Conservation (phyloP, 2,329 filamentous ascomycete species). For the Colletotrichum sp. region DNA sequence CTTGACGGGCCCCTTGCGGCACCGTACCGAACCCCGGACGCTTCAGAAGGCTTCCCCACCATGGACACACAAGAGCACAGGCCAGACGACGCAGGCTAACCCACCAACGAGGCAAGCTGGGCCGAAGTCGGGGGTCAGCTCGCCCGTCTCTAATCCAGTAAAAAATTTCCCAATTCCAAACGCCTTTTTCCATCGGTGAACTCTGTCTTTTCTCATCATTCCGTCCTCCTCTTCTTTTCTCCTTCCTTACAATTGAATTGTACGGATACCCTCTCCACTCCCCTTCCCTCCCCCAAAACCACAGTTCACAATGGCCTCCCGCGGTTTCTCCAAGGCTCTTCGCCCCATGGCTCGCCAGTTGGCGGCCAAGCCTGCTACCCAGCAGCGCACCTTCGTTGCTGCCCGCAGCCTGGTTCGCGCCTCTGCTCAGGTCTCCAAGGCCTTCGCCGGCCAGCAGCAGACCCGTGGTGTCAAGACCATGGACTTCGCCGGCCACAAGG, state of each 20-base stretch:
- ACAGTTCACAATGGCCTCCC: conserved; percentile 73
- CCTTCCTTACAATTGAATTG: conserved; percentile 24
- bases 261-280: conserved; percentile 30
- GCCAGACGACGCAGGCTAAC: conserved; percentile 15
- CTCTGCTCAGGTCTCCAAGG: conserved; percentile 43
- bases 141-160: conserved; percentile 20
- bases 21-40: conserved; percentile 18
- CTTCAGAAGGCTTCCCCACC: conserved; percentile 17
- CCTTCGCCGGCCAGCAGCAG: conserved; percentile 66
- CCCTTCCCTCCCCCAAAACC: conserved; percentile 36
- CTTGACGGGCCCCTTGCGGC: neutral
- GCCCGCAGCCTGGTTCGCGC: conserved; percentile 61
- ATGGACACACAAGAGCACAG: conserved; percentile 17
- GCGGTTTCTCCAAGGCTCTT: conserved; percentile 73
- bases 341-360: conserved; percentile 70
- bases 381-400: conserved; percentile 68
- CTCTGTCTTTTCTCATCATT: conserved; percentile 19
- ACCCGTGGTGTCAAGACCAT: conserved; percentile 95
- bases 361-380: conserved; percentile 58
- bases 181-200: conserved; percentile 18
- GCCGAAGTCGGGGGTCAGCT: conserved; percentile 24
- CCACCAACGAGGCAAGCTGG: conserved; percentile 19
- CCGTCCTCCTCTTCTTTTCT: conserved; percentile 12
- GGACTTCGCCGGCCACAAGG: conserved; percentile 95
- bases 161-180: conserved; percentile 27